phyloP scores from a whole-genome alignment of 495 filamentous ascomycete species.

The Xylaria sp. region DNA sequence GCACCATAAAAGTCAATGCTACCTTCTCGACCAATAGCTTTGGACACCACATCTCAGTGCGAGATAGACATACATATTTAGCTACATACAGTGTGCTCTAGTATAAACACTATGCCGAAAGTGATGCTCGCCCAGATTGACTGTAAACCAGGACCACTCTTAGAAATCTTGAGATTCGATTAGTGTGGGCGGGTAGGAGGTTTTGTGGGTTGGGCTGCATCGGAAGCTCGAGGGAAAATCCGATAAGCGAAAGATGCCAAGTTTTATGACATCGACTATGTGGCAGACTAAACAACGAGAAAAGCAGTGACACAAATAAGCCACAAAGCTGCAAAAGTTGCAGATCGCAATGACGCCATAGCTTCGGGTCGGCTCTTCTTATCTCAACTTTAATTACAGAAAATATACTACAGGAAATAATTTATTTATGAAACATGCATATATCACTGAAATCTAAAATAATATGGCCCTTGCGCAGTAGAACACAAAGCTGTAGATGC shows the following conservation, averaged over 20 bases:
- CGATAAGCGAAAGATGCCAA: constrained; percentile 29
- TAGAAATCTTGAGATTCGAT: not conserved
- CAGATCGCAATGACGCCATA: constrained; percentile 9
- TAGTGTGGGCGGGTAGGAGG: not conserved
- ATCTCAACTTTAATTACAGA: not conserved
- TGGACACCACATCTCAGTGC: not conserved
- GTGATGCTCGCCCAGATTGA: not conserved
- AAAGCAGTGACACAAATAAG: not conserved
- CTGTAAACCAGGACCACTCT: not conserved
- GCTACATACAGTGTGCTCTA: not conserved
- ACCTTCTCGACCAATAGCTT: not conserved
- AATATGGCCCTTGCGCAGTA: too few relatives aligned
- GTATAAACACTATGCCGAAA: not conserved
- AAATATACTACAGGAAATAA: not conserved
- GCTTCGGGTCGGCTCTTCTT: not conserved
- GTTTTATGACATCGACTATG: constrained; percentile 17
- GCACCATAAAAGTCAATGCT: not conserved
- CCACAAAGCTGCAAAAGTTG: not conserved
- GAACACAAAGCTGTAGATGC: too few relatives aligned
- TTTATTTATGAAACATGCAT: not conserved
- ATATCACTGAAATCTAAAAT: not conserved
- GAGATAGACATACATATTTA: not conserved
- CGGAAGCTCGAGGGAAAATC: constrained; percentile 5
- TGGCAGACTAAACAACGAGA: not conserved
- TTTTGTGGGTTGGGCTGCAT: not conserved